These are phyloP conservation scores for Aegilops sharonensis DNA, from an alignment of 176 grass and related monocot species.

Conservation along the genomic window DNA sequence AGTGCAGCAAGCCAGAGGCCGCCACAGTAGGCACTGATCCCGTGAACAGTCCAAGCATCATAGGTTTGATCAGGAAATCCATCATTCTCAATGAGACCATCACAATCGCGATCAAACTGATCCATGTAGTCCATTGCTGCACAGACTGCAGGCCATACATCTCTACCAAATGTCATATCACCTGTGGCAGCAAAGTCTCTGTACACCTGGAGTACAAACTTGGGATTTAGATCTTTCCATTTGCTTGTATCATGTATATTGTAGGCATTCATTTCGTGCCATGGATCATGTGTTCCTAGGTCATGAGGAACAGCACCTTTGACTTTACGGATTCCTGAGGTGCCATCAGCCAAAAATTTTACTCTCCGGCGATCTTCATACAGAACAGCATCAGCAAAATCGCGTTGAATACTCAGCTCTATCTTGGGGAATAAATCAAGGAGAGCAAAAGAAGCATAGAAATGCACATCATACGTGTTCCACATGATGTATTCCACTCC, in stretches of 20 bases:
- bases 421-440: slow-evolving; percentile 96
- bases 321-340: slow-evolving; percentile 77
- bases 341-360: slow-evolving; percentile 88
- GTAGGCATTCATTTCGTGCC: slow-evolving; percentile 99
- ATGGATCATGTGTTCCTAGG: slow-evolving; percentile 92
- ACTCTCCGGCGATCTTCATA: slow-evolving; percentile 79
- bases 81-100: slow-evolving; percentile 91
- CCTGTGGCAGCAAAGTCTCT: slow-evolving; percentile 93
- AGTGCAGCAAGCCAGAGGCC: slow-evolving; percentile 92
- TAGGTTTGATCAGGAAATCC: slow-evolving; percentile 99
- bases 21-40: slow-evolving; percentile 91
- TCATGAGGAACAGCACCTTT: slow-evolving; percentile 97
- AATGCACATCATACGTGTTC: slow-evolving; percentile 98
- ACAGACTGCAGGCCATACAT: slow-evolving; percentile 83
- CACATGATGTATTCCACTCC: slow-evolving; percentile 99
- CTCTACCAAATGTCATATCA: slow-evolving; percentile 80
- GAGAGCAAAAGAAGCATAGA: slow-evolving; percentile 98
- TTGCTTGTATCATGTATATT: slow-evolving; percentile 96
- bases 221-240: slow-evolving; percentile 99
- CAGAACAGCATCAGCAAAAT: slow-evolving; percentile 91
- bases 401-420: slow-evolving; percentile 84
- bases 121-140: slow-evolving; percentile 91
- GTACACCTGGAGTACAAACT: slow-evolving; percentile 96
- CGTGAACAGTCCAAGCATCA: slow-evolving; percentile 97
- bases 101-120: slow-evolving; percentile 87